A percentile compares a stretch with the other conserved stretches of the same genome.
These are phyloP conservation scores for Hyaloperonospora brassicae DNA, from an alignment of 352 stramenopile species.

Conservation along the genomic window DNA sequence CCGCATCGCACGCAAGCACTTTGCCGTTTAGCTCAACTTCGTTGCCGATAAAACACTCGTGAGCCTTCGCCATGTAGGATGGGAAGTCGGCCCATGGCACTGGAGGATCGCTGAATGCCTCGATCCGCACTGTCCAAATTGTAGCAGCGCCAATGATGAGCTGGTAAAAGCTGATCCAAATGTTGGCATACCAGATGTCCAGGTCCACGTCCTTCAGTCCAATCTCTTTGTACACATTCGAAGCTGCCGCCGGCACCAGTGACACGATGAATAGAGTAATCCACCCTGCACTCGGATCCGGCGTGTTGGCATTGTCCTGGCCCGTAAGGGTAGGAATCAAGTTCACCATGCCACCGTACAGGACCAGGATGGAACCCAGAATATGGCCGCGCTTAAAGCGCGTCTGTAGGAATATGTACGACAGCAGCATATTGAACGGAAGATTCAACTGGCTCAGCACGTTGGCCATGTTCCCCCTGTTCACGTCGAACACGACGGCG, in stretches of 20 bases:
- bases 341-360: conserved; percentile 80
- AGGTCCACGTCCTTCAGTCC: conserved; percentile 82
- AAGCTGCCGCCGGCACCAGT: conserved; percentile 53
- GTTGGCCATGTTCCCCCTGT: conserved; percentile 76
- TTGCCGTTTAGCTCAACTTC: conserved; percentile 59
- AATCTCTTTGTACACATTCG: conserved; percentile 88
- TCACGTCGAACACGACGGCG: neutral
- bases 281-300: conserved; percentile 66
- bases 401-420: conserved; percentile 69
- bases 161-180: conserved; percentile 83
- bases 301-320: conserved; percentile 57
- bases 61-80: conserved; percentile 54
- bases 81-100: conserved; percentile 66
- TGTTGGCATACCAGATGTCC: conserved; percentile 85
- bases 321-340: conserved; percentile 75
- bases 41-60: conserved; percentile 71
- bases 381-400: conserved; percentile 80
- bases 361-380: conserved; percentile 72
- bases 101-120: conserved; percentile 70
- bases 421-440: conserved; percentile 83
- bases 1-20: conserved; percentile 47
- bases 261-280: conserved; percentile 75
- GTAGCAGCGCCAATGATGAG: conserved; percentile 57
- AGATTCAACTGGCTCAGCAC: conserved; percentile 80
- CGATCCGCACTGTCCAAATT: conserved; percentile 76